Conservation (phyloP, 1,284 basidiomycete species). For the Laetiporus sulphureus region DNA sequence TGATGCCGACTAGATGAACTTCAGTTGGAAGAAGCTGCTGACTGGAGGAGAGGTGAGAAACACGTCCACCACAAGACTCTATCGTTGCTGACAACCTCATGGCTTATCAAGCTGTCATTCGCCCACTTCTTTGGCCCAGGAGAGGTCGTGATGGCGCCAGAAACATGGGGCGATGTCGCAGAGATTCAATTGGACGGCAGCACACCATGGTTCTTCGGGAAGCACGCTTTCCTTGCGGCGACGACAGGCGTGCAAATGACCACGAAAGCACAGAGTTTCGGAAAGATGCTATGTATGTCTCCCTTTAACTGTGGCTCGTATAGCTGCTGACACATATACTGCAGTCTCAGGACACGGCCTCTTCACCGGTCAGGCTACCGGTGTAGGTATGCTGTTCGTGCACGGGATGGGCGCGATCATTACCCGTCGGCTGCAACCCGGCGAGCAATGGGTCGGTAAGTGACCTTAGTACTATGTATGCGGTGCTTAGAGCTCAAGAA, state of each 20-base stretch:
- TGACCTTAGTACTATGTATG: not conserved
- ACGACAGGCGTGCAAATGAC: conserved; percentile 20
- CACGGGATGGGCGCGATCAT: conserved; percentile 27
- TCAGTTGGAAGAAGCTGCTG: conserved; percentile 25
- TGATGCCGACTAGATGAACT: conserved; percentile 13
- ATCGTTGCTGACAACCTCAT: conserved; percentile 2
- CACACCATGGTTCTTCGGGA: conserved; percentile 24
- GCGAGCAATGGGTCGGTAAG: conserved; percentile 29
- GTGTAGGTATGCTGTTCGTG: conserved; percentile 26
- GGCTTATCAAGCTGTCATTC: conserved; percentile 18
- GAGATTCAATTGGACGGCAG: conserved; percentile 24
- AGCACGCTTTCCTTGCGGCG: conserved; percentile 26
- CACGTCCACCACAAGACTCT: not conserved
- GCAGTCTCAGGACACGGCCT: conserved; percentile 29
- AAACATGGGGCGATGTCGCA: conserved; percentile 29
- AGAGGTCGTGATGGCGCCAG: conserved; percentile 27
- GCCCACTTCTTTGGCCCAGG: conserved; percentile 26
- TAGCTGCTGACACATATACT: not conserved
- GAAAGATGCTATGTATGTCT: conserved; percentile 26
- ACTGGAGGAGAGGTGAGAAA: conserved; percentile 22
- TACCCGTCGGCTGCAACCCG: conserved; percentile 20
- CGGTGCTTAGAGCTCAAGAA: not conserved
- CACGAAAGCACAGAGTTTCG: conserved; percentile 24
- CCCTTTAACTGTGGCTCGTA: not conserved
- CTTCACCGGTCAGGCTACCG: conserved; percentile 22